Percentiles rank a stretch among this genome's conserved stretches.
Conservation (phyloP, 768 basidiomycete genomes). For the Amanita fuliginea region DNA sequence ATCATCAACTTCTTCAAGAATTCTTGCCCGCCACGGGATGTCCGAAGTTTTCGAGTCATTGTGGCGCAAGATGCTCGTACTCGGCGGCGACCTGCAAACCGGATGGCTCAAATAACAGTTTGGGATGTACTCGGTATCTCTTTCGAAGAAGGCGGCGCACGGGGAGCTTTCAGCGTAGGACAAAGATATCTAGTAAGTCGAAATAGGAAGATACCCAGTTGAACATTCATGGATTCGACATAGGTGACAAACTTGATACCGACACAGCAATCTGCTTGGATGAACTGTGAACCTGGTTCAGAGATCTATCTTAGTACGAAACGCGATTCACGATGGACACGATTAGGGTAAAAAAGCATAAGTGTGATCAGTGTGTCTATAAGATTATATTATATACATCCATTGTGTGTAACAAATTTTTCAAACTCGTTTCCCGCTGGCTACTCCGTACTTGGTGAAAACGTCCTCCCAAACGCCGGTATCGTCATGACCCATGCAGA, state of each 20-base stretch:
- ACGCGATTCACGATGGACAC: slow-evolving; percentile 55
- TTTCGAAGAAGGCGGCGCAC: slow-evolving; percentile 35
- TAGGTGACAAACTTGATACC: slow-evolving; percentile 64
- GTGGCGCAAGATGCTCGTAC: slow-evolving; percentile 55
- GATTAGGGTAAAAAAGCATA: slow-evolving; percentile 14
- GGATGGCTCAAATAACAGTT: slow-evolving; percentile 69
- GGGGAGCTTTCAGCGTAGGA: slow-evolving; percentile 46
- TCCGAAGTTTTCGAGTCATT: slow-evolving; percentile 68
- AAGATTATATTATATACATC: not conserved
- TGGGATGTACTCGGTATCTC: slow-evolving; percentile 62
- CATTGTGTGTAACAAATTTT: not conserved
- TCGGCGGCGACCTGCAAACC: slow-evolving; percentile 34
- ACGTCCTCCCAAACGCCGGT: slow-evolving; percentile 53
- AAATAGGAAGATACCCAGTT: not conserved
- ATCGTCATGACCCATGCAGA: slow-evolving; percentile 77
- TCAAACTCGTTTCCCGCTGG: slow-evolving; percentile 9
- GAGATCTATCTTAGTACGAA: slow-evolving; percentile 65
- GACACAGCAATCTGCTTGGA: slow-evolving; percentile 61
- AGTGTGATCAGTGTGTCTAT: not conserved
- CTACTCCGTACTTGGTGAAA: slow-evolving; percentile 64
- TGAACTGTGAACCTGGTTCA: slow-evolving; percentile 43
- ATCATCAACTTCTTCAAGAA: slow-evolving; percentile 20
- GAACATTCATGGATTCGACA: slow-evolving; percentile 6
- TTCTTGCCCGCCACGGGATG: slow-evolving; percentile 61
- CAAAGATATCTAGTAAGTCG: slow-evolving; percentile 55